Base-by-base conservation (phyloP, 2,329 filamentous ascomycete genomes). In the Gremmenia infestans region DNA sequence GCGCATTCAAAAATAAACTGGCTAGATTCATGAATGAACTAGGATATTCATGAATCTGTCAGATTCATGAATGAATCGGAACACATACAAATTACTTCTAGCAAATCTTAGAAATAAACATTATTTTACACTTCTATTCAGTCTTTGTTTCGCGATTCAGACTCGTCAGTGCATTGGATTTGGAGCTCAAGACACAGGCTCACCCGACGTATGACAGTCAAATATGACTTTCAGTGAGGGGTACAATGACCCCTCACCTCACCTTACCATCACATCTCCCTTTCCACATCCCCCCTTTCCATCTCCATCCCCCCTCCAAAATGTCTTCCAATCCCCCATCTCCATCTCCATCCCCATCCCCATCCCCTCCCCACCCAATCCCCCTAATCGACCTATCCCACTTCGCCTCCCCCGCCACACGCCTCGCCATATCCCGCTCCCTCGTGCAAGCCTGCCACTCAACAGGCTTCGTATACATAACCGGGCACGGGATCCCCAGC, bases 401-500 rank as follows among this genome's bases (percentile, higher is more conserved):
- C 22, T 58, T 52, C 43, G 19, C 40, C n/a, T 37, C 46, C 7
- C 11, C 52, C 15, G 1, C 48, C 15, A 1, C 35, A 5, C 59
- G 56, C 12, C 48, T 53, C 14, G 22, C 36, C 12, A 32, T 28
- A 4, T 57, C 57, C 4, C 36, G 48, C n/a, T n/a, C 55, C 5
- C 43, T 61, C 15, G 54, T 59, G 12, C 19, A 56, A 17, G 57
- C 57, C 8, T 61, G 56, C 32, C 56, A 59, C 47, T 36, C 39
- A 7, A 56, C 50, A 0, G 57, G 60, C 2, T 61, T 60, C 35
- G 51, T 61, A 2, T 60, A 59, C 46, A 57, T 61, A 36, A 55
- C 19, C 7, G 59, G 59, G 47, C 48, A 57, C 17, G 57, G 57
- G 5, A 56, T 61, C 39, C 39, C 52, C 2, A 9, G 37, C 6